phyloP scores from a whole-genome alignment of 176 grass and related monocot genomes.

The Pontederia paniculata region DNA sequence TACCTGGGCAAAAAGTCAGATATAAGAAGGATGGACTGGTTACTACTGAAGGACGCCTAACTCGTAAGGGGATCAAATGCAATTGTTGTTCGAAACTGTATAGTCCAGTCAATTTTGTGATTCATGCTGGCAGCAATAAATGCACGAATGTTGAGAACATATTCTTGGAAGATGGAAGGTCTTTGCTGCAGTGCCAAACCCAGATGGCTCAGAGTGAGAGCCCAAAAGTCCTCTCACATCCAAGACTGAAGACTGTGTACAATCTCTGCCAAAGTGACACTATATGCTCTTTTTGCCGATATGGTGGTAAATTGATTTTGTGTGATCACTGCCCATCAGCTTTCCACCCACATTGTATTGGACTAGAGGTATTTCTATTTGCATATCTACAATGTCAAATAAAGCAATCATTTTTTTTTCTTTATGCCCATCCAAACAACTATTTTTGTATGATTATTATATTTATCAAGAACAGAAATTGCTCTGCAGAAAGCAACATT shows the following conservation, averaged over 20 bases:
- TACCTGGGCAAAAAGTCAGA: conserved; percentile 33
- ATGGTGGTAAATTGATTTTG: conserved; percentile 46
- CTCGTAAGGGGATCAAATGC: conserved; percentile 54
- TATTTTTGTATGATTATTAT: too few species aligned
- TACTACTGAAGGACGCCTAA: conserved; percentile 42
- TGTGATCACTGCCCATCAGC: conserved; percentile 63
- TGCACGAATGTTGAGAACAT: conserved; percentile 34
- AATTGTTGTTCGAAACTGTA: conserved; percentile 48
- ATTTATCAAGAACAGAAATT: too few species aligned
- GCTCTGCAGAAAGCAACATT: too few species aligned
- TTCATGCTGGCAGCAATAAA: conserved; percentile 39
- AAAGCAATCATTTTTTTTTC: not conserved
- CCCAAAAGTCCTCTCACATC: conserved; percentile 17
- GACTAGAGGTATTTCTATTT: conserved; percentile 37
- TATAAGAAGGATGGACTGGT: conserved; percentile 26
- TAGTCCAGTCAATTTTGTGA: conserved; percentile 42
- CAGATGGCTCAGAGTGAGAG: conserved; percentile 38
- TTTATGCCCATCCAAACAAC: too few species aligned
- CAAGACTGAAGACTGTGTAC: conserved; percentile 36
- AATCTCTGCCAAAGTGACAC: conserved; percentile 43
- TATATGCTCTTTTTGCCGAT: conserved; percentile 57
- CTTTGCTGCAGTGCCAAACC: conserved; percentile 51
- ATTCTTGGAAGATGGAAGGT: conserved; percentile 64
- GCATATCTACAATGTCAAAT: conserved; percentile 1
- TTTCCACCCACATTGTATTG: conserved; percentile 59